These are phyloP conservation scores for Haplosporangium sp. DNA, from an alignment of 371 early-diverging fungal genomes.

Conservation along the genomic window DNA sequence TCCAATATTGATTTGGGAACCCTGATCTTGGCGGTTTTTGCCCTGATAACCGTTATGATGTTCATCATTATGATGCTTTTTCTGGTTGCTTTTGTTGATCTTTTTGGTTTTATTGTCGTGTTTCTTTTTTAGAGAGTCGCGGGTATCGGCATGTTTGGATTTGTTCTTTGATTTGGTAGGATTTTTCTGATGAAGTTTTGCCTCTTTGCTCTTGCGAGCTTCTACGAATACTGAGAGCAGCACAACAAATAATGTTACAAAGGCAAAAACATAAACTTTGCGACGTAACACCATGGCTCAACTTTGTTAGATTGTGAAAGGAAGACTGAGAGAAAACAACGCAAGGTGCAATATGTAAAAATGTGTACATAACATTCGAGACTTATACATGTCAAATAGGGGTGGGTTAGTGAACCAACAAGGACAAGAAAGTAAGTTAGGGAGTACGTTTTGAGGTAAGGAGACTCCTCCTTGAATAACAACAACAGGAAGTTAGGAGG, in stretches of 20 bases:
- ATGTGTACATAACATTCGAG: no score
- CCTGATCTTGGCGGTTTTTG: constrained; percentile 5
- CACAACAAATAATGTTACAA: not conserved
- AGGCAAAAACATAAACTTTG: not conserved
- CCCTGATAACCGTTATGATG: not conserved
- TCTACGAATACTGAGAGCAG: not conserved
- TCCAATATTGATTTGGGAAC: not conserved
- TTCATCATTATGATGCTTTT: not conserved
- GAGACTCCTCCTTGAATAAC: no score
- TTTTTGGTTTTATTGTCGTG: not conserved
- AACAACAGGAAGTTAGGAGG: no score
- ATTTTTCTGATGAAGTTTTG: not conserved
- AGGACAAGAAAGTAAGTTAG: no score
- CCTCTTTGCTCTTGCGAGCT: not conserved
- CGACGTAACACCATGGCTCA: constrained; percentile 6
- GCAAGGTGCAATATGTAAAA: not conserved
- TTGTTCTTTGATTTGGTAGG: not conserved
- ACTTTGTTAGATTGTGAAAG: constrained; percentile 1
- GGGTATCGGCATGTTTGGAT: not conserved
- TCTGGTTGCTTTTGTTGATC: not conserved
- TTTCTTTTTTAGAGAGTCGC: not conserved
- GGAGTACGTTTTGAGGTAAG: no score
- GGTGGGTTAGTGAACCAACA: no score
- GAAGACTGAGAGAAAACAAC: not conserved
- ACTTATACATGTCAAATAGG: no score